Percentiles rank a stretch among this genome's conserved stretches.
These are phyloP conservation scores for Paulownia fortunei DNA, from an alignment of 257 asterid species.

Conservation along the genomic window DNA sequence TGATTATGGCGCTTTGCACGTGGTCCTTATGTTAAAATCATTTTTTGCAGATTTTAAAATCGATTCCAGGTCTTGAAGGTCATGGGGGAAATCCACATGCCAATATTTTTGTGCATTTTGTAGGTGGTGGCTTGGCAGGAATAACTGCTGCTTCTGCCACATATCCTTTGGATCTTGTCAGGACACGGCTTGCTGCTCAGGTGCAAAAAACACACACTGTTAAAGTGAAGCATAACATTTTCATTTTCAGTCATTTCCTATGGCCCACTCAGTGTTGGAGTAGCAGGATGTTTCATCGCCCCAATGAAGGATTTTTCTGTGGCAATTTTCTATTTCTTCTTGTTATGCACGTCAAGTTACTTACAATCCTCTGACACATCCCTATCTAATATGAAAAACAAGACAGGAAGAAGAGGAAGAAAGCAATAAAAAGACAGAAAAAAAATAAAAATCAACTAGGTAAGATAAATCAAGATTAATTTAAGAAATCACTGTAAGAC, in stretches of 20 bases:
- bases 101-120: conserved; percentile 71
- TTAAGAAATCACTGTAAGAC: neutral
- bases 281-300: neutral
- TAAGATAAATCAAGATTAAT: neutral
- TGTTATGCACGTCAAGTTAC: neutral
- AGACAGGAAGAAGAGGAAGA: neutral
- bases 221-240: neutral
- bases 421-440: neutral
- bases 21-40: neutral
- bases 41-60: conserved; percentile 63
- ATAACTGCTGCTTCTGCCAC: conserved; percentile 89
- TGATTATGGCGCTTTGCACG: neutral
- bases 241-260: neutral
- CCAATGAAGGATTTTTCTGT: neutral
- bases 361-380: neutral
- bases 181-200: conserved; percentile 96
- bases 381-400: neutral
- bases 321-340: neutral
- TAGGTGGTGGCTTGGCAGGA: conserved; percentile 94
- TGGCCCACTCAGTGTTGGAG: neutral
- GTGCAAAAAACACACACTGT: conserved; percentile 37
- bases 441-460: neutral
- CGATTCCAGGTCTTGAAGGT: conserved; percentile 65
- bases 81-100: conserved; percentile 45
- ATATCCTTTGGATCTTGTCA: conserved; percentile 90